phyloP scores from a whole-genome alignment of 2,329 filamentous ascomycete species.

The Pseudogymnoascus destructans region DNA sequence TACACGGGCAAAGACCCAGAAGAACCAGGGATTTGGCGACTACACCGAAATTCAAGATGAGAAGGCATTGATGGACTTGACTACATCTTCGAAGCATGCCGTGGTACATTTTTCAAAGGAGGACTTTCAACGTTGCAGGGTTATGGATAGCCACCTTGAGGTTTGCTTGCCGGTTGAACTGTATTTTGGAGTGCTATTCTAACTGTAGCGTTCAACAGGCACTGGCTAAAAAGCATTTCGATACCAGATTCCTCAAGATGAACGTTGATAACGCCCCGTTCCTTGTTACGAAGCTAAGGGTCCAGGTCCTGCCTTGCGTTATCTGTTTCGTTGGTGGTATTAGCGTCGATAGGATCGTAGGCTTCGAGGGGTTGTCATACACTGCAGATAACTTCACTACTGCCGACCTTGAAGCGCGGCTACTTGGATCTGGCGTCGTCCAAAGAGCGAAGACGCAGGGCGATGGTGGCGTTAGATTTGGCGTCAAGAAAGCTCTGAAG shows the following conservation, averaged over 20 bases:
- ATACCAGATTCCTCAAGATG: conserved; percentile 43
- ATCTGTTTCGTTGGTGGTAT: conserved; percentile 43
- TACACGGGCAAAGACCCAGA: conserved; percentile 37
- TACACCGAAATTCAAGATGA: conserved; percentile 45
- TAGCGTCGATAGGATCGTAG: conserved; percentile 41
- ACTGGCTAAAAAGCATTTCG: conserved; percentile 42
- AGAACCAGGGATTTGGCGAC: conserved; percentile 36
- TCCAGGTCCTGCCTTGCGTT: conserved; percentile 46
- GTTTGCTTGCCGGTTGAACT: conserved; percentile 12
- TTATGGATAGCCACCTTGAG: conserved; percentile 31
- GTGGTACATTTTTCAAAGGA: conserved; percentile 31
- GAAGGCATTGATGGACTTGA: conserved; percentile 39
- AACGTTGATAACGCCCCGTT: conserved; percentile 48
- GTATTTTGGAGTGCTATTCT: neutral
- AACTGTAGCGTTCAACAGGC: conserved; percentile 22
- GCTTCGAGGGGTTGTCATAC: conserved; percentile 44
- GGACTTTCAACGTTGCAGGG: conserved; percentile 30
- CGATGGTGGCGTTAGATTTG: conserved; percentile 29
- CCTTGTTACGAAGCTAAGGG: conserved; percentile 41
- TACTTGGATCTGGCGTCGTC: conserved; percentile 38
- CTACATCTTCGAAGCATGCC: conserved; percentile 28
- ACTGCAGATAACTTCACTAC: conserved; percentile 40
- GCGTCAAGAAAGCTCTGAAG: conserved; percentile 23
- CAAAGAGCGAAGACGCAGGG: conserved; percentile 37
- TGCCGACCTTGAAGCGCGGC: conserved; percentile 37